phyloP scores from a whole-genome alignment of 179 eudicot species.

The Actinidia arguta region DNA sequence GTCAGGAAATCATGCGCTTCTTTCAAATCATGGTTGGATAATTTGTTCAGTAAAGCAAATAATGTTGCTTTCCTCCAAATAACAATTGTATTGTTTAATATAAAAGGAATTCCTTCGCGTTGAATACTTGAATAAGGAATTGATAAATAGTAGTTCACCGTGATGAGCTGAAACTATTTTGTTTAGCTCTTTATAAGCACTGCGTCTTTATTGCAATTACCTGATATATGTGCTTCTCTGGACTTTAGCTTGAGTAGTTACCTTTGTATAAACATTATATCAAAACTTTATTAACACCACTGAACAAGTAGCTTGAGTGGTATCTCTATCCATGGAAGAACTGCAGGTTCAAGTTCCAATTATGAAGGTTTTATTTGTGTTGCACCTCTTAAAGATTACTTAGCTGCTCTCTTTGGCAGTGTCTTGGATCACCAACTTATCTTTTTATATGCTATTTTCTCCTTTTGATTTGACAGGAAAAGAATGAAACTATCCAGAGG shows the following conservation, averaged over 20 bases:
- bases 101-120: background rate
- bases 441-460: constrained; percentile 11
- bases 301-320: background rate
- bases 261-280: background rate
- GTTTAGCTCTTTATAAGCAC: background rate
- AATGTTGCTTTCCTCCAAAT: background rate
- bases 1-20: background rate
- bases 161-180: no score
- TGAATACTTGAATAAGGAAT: background rate
- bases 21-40: background rate
- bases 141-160: background rate
- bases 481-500: constrained; percentile 54
- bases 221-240: background rate
- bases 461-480: constrained; percentile 49
- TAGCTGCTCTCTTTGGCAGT: background rate
- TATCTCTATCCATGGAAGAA: background rate
- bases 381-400: background rate
- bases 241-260: background rate
- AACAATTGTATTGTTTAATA: background rate
- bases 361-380: background rate
- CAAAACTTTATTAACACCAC: background rate
- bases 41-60: background rate
- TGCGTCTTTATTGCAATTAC: background rate
- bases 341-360: constrained; percentile 5
- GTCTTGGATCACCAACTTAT: background rate